Evolutionary conservation across 2,329 filamentous ascomycete genomes (phyloP).

Genomic region (Pseudogymnoascus sp.): DNA sequence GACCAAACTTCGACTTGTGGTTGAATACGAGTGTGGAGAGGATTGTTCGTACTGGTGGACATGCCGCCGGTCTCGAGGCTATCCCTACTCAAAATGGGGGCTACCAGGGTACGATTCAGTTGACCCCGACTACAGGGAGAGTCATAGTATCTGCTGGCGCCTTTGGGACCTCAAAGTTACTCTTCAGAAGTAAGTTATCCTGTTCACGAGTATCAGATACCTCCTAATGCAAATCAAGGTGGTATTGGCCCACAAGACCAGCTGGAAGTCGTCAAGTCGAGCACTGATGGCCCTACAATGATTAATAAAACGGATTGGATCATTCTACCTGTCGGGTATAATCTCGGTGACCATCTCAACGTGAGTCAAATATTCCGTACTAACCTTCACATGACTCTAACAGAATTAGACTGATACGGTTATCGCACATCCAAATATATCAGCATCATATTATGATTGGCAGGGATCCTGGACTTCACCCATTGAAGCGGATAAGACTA

Average conservation of each 20-base stretch:
- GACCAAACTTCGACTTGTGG: conserved; percentile 59
- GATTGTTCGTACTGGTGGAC: conserved; percentile 53
- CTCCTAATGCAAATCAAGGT: conserved; percentile 28
- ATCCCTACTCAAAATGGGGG: conserved; percentile 45
- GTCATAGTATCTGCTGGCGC: conserved; percentile 61
- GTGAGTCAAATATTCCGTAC: conserved; percentile 16
- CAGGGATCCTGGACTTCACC: conserved; percentile 48
- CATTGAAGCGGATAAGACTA: conserved; percentile 33
- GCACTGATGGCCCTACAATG: conserved; percentile 14
- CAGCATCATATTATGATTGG: conserved; percentile 51
- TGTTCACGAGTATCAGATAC: conserved; percentile 43
- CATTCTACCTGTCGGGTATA: conserved; percentile 48
- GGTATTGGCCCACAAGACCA: conserved; percentile 23
- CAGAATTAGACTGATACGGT: conserved; percentile 37
- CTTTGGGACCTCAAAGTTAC: conserved; percentile 60
- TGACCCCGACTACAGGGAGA: conserved; percentile 50
- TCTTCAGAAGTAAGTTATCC: conserved; percentile 61
- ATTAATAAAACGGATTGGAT: conserved; percentile 43
- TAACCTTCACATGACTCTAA: not conserved
- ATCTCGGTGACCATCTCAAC: conserved; percentile 51
- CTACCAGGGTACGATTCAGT: conserved; percentile 48
- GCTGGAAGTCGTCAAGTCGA: conserved; percentile 31
- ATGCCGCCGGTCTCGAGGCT: conserved; percentile 60
- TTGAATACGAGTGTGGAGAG: conserved; percentile 58
- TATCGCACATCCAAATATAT: conserved; percentile 40